Conservation (phyloP, 257 asterid species). For the Solanum bulbocastanum region DNA sequence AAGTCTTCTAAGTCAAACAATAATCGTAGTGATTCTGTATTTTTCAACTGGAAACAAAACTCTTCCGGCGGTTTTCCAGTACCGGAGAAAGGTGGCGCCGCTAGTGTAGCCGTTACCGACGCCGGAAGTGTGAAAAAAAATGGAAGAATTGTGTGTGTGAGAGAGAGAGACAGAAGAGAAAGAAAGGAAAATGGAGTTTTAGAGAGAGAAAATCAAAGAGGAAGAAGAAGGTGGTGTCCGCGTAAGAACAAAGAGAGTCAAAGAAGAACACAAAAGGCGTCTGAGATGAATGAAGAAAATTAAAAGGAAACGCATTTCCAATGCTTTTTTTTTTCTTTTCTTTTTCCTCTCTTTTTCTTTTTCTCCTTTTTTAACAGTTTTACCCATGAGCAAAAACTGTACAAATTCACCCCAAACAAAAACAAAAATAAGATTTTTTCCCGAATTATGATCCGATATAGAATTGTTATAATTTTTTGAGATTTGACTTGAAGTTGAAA, state of each 20-base stretch:
- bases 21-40: background rate
- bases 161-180: background rate
- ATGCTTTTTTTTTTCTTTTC: background rate
- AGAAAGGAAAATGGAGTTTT: background rate
- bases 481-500: background rate
- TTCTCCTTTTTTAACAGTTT: background rate
- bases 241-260: background rate
- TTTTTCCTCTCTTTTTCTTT: background rate
- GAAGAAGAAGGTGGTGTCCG: background rate
- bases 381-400: background rate
- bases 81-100: background rate
- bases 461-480: background rate
- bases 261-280: background rate
- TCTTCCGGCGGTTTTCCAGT: background rate
- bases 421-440: background rate
- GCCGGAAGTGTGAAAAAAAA: slow-evolving; percentile 3
- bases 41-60: background rate
- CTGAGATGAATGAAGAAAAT: background rate
- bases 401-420: background rate
- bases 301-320: background rate
- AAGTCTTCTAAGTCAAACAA: background rate
- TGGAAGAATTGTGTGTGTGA: background rate
- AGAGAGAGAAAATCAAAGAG: background rate
- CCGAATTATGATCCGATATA: background rate
- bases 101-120: background rate